phyloP scores from a whole-genome alignment of 2,329 filamentous ascomycete species.

The Neodidymelliopsis sp. region DNA sequence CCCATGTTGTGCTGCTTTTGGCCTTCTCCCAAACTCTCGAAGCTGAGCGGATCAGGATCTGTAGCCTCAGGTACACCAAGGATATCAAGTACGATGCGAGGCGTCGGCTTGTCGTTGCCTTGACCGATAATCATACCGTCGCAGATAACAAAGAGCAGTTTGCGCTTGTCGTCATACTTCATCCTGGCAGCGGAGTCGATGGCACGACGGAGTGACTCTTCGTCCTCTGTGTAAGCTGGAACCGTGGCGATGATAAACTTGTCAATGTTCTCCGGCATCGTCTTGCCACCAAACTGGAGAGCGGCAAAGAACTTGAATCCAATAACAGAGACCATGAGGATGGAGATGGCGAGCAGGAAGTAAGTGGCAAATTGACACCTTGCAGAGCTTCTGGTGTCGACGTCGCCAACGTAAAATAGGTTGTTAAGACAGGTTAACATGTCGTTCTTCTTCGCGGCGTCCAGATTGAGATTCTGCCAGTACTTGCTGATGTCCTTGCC shows the following conservation, averaged over 20 bases:
- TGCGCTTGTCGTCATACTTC: slow-evolving; percentile 98
- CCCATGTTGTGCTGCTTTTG: slow-evolving; percentile 99
- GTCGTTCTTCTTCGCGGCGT: slow-evolving; percentile 62
- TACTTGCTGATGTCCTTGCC: slow-evolving; percentile 84
- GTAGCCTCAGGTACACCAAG: slow-evolving; percentile 92
- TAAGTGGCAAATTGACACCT: slow-evolving; percentile 90
- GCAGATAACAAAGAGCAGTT: slow-evolving; percentile 89
- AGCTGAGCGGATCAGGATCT: slow-evolving; percentile 94
- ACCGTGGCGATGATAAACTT: slow-evolving; percentile 99
- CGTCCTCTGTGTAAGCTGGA: slow-evolving; percentile 96
- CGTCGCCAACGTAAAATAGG: slow-evolving; percentile 89
- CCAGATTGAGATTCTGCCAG: slow-evolving; percentile 75
- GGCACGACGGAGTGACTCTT: slow-evolving; percentile 93
- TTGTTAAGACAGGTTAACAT: slow-evolving; percentile 91
- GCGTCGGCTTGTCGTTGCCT: slow-evolving; percentile 94
- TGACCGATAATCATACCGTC: slow-evolving; percentile 99
- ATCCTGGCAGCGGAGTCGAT: slow-evolving; percentile 96
- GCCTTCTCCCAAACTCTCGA: slow-evolving; percentile 94
- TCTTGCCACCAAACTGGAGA: slow-evolving; percentile 91
- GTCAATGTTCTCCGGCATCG: slow-evolving; percentile 91
- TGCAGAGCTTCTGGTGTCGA: slow-evolving; percentile 88
- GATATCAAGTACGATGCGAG: slow-evolving; percentile 95
- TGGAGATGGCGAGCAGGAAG: slow-evolving; percentile 83
- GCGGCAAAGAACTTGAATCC: slow-evolving; percentile 97
- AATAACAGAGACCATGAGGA: slow-evolving; percentile 81